Conservation (phyloP, 495 filamentous ascomycete genomes). For the Mytilinidion resinicola region DNA sequence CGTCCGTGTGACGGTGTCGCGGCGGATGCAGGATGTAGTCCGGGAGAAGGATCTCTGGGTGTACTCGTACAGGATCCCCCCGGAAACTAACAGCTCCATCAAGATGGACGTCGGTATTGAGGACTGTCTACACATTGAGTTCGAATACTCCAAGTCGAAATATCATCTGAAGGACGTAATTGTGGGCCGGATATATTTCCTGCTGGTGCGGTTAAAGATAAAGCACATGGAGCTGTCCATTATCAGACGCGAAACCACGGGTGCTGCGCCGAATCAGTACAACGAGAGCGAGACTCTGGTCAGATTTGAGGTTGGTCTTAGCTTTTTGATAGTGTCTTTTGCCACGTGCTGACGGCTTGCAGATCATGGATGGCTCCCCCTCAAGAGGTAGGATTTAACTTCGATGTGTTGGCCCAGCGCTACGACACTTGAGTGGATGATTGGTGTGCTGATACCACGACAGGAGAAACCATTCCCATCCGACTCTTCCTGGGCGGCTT, state of each 20-base stretch:
- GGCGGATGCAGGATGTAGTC: slow-evolving; percentile 94
- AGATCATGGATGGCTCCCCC: slow-evolving; percentile 99
- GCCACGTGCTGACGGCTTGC: slow-evolving; percentile 4
- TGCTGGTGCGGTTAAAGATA: slow-evolving; percentile 96
- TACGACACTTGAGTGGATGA: too few relatives aligned
- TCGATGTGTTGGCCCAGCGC: too few relatives aligned
- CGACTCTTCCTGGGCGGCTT: slow-evolving; percentile 96
- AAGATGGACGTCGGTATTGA: slow-evolving; percentile 99
- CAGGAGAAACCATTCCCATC: slow-evolving; percentile 94
- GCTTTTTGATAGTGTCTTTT: background rate
- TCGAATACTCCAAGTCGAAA: slow-evolving; percentile 98
- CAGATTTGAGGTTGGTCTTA: slow-evolving; percentile 71
- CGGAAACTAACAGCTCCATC: slow-evolving; percentile 95
- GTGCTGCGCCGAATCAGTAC: slow-evolving; percentile 98
- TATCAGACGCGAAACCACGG: slow-evolving; percentile 93
- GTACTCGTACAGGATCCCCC: slow-evolving; percentile 96
- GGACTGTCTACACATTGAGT: slow-evolving; percentile 98
- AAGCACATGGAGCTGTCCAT: slow-evolving; percentile 99
- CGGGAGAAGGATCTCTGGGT: slow-evolving; percentile 99
- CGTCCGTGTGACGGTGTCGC: slow-evolving; percentile 89
- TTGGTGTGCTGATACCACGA: slow-evolving; percentile 29
- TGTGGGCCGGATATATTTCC: slow-evolving; percentile 97
- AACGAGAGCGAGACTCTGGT: slow-evolving; percentile 99
- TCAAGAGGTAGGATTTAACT: slow-evolving; percentile 60
- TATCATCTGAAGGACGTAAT: slow-evolving; percentile 99